Base-by-base conservation (phyloP, 768 basidiomycete species). In the Tulasnella calospora region DNA sequence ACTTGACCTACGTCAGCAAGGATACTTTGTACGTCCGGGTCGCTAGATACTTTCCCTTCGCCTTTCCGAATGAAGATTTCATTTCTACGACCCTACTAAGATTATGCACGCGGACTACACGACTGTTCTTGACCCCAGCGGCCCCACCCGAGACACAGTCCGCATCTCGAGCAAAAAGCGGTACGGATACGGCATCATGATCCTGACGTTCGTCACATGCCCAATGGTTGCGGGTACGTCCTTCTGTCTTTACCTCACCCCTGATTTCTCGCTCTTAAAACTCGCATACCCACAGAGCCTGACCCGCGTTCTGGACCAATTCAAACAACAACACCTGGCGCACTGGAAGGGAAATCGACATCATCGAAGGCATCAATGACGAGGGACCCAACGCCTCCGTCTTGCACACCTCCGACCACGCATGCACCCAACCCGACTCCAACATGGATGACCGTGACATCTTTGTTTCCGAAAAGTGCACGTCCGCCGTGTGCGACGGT, bases 101-200 rank as follows among this genome's bases (percentile, higher is more conserved):
- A 84, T 90, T 78, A 83, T 91, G 73, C 88, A 90, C 38, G 87
- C 88, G 8, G 91, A 92, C 82, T 83, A 82, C 79, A 89, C 84
- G 40, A 89, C 87, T 0, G 82, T 81, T 9, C 84, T 92, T 21
- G 83, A 81, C 79, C 47, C 89, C 1, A 84, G 83, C 74, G 90
- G 88, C 0, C 84, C 88, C 38, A 90, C 90, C 6, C 84, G 91
- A 44, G 87, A 90, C 81, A 90, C 89, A 38, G 88, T 91, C 78
- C 85, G 90, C 47, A 82, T 92, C 71, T 83, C 83, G 76, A 89
- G 89, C 23, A 88, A 88, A 79, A 88, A 88, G 76, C 83, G 85
- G 47, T 91, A 88, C 79, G 86, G 84, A 7, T 89, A 86, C 35
- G 80, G 38, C 38, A 40, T 40, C 38, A 40, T 40, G 38, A 40